A percentile compares a stretch with the other conserved stretches of the same genome.
Evolutionary conservation across 73 alveolate species (phyloP).

Genomic region (Effrenium voratum): DNA sequence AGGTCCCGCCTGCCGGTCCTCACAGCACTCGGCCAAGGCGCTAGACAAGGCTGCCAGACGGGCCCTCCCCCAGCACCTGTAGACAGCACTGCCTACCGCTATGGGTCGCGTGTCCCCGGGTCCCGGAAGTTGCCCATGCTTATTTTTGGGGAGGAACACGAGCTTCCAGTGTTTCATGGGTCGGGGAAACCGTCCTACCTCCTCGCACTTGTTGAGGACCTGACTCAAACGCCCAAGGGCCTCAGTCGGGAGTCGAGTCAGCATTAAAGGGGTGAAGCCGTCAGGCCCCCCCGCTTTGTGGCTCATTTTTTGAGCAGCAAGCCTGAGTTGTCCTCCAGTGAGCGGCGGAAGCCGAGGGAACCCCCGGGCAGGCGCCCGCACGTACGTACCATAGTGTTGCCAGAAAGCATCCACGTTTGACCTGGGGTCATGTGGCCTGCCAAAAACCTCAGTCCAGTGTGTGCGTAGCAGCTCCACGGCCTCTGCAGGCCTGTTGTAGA

Average conservation of each 20-base stretch:
- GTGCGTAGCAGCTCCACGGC: background rate
- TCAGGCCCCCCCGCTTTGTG: background rate
- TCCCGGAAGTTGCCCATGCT: background rate
- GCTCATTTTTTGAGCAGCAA: background rate
- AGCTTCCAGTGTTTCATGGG: background rate
- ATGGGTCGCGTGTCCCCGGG: background rate
- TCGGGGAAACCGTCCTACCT: background rate
- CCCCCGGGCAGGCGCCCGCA: background rate
- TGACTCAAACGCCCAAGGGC: background rate
- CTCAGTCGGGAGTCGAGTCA: background rate
- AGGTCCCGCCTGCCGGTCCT: background rate
- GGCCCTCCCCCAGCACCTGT: background rate
- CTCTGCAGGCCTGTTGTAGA: background rate
- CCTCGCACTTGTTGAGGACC: background rate
- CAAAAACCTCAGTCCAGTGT: background rate
- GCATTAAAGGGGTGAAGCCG: background rate
- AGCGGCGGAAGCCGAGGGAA: background rate
- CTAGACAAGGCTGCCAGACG: background rate
- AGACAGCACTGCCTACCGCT: background rate
- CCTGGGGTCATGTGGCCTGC: too few relatives aligned
- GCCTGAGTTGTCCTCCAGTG: too few relatives aligned
- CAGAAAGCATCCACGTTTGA: background rate
- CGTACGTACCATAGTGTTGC: background rate
- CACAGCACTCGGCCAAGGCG: background rate
- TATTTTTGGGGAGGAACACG: background rate